Evolutionary conservation across 495 filamentous ascomycete genomes (phyloP).

Genomic region (Schizothecium vesticola): DNA sequence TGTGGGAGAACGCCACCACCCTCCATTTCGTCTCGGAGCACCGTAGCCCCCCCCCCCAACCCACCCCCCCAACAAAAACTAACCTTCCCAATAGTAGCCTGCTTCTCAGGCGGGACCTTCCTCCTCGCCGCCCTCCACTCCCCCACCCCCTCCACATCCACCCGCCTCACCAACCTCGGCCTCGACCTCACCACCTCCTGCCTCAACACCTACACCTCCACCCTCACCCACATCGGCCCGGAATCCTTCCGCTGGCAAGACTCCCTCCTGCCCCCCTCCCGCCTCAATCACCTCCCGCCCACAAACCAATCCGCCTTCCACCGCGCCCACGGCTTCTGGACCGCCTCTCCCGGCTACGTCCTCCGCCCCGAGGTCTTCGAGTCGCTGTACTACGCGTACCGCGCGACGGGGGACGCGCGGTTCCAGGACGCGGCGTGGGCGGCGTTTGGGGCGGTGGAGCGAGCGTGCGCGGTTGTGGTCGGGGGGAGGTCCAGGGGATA

Average conservation of each 20-base stretch:
- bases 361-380: slow-evolving; percentile 84
- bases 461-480: slow-evolving; percentile 47
- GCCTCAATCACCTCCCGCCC: slow-evolving; percentile 41
- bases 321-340: slow-evolving; percentile 64
- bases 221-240: slow-evolving; percentile 70
- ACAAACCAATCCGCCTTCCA: slow-evolving; percentile 53
- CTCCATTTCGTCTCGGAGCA: slow-evolving; percentile 54
- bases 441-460: slow-evolving; percentile 66
- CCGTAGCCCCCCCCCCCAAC: slow-evolving; percentile 26
- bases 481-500: slow-evolving; percentile 54
- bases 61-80: background rate
- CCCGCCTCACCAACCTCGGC: slow-evolving; percentile 65
- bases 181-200: slow-evolving; percentile 68
- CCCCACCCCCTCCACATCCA: slow-evolving; percentile 43
- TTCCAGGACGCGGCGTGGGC: slow-evolving; percentile 86
- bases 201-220: slow-evolving; percentile 65
- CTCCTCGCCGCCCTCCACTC: slow-evolving; percentile 76
- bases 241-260: slow-evolving; percentile 71
- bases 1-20: slow-evolving; percentile 49
- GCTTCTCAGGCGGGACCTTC: slow-evolving; percentile 85
- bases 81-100: slow-evolving; percentile 47
- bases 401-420: slow-evolving; percentile 63
- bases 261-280: slow-evolving; percentile 29
- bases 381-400: slow-evolving; percentile 83
- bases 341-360: slow-evolving; percentile 55